Base-by-base conservation (phyloP, 2,329 filamentous ascomycete species). In the Ophiostoma sp. region DNA sequence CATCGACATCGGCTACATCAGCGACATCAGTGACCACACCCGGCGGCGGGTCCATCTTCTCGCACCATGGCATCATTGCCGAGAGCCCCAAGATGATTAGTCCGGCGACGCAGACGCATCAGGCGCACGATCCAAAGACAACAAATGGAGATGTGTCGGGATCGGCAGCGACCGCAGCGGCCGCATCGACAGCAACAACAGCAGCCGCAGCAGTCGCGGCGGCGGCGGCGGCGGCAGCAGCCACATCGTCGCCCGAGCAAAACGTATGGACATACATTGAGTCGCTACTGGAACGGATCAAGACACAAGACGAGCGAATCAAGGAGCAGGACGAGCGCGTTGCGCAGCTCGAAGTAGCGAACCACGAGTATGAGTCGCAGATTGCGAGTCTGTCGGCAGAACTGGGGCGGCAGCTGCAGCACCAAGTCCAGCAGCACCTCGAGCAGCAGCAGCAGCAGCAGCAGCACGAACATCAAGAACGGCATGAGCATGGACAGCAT, bases 61-160 rank as follows among this genome's bases (percentile, higher is more conserved):
- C 87, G 71, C 84, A 85, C 72, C 84, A 85, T 67, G 84, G 81
- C 69, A 90, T 96, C 81, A 95, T 96, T 81, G 95, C 90, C 3
- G 92, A 97, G 77, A 96, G 91, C 72, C 92, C 93, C 0, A 96
- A 93, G 75, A 89, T 93, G 4, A 81, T 96, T 55, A 93, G 89
- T 70, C 89, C 90, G n/a, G 74, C 71, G 12, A 16, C 45, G 12
- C 45, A 36, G 14, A 7, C 36, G n/a, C 27, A 60, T 52, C 16
- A 6, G 49, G n/a, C 49, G 6, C 49, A 52, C 12, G 49, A 14
- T n/a, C 45, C 5, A 14, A 49, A n/a, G 9, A 60, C 9, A 7
- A 38, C 12, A 12, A 62, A 62, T 18, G 58, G 58, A 11, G 58
- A 62, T 27, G 27, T 27, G 27, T 27, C 27, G 27, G 27, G 27